Evolutionary conservation across 2,329 filamentous ascomycete species (phyloP), one percentile per base, ranked within the genome.

Genomic region (Fragosphaeria purpurea): DNA sequence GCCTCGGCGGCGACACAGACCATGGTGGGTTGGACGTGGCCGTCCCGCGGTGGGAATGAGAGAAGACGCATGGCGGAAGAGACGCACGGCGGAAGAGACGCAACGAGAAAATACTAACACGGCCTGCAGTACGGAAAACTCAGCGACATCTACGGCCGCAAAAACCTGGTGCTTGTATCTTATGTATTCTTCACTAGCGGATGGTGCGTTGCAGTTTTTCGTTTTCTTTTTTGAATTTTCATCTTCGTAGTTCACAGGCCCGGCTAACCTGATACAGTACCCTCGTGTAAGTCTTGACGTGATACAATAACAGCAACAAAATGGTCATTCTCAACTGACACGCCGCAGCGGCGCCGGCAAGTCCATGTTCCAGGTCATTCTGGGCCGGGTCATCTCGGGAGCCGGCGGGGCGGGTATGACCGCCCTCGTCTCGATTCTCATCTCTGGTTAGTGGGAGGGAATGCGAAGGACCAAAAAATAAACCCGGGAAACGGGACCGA

Each of bases 111-210:
- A n/a, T n/a, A n/a, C 22, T 22, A 22, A 22, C 22, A 22, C 22
- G 22, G 22, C 22, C 22, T 22, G 22, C 22, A 22, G 22, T 77
- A 74, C 52, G 76, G 74, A 0, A 79, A 80, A 53, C 60, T 80
- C 9, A 78, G 75, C 53, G 75, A 79, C 56, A 74, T 79, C 12
- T 80, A 77, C 56, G 77, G 77, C 6, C 72, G 77, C 1, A 78
- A 76, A 53, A 58, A 62, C 0, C 63, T 79, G 7, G 61, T 81
- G 0, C 60, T 79, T 0, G 59, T 65, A 7, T 70, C 72, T 1
- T 80, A 80, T 56, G 58, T 63, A 4, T 61, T 79, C 12, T 78
- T 81, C 49, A 70, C 69, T 1, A 50, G 68, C 13, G 72, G 72
- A 6, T 67, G 74, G 76, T 75, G 57, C 60, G 70, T 62, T 22